These are phyloP conservation scores for Eimeria tenella DNA, from an alignment of 169 alveolate genomes.

Conservation along the genomic window DNA sequence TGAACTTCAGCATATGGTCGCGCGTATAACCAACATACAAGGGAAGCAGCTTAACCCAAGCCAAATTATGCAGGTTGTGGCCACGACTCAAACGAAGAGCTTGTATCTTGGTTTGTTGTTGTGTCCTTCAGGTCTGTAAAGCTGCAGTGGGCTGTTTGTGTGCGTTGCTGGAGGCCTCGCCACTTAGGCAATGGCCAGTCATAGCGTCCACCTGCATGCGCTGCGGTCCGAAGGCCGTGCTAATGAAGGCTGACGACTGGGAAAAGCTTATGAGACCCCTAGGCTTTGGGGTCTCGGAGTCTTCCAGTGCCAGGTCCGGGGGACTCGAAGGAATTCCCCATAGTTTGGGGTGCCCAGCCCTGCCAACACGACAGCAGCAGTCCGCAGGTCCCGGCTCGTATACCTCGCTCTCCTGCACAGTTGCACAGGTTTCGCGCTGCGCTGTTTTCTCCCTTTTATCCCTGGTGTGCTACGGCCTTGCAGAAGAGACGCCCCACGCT, in stretches of 20 bases:
- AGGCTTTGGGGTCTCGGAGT: neutral
- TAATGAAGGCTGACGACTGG: neutral
- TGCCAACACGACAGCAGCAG: conserved; percentile 2
- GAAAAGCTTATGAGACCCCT: neutral
- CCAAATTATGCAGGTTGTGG: too few relatives aligned
- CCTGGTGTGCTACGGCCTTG: neutral
- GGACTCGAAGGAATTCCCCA: neutral
- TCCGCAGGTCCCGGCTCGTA: conserved; percentile 22
- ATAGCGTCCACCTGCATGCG: neutral
- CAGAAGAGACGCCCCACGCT: neutral
- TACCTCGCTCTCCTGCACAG: conserved; percentile 47
- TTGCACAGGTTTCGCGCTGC: conserved; percentile 46
- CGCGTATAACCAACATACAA: too few relatives aligned
- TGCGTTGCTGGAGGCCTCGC: conserved; percentile 48
- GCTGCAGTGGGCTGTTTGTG: conserved; percentile 51
- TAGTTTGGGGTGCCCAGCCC: neutral
- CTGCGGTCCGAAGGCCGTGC: conserved; percentile 48
- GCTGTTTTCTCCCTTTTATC: conserved; percentile 6
- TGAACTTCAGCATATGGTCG: too few relatives aligned
- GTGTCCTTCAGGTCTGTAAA: conserved; percentile 26
- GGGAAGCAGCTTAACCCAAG: too few relatives aligned
- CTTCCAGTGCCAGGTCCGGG: neutral
- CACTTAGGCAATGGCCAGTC: conserved; percentile 63
- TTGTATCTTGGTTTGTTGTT: neutral
- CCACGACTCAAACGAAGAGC: too few relatives aligned